A percentile compares a stretch with the other conserved stretches of the same genome.
Conservation (phyloP, 768 basidiomycete species). For the Tricholoma saponaceum region DNA sequence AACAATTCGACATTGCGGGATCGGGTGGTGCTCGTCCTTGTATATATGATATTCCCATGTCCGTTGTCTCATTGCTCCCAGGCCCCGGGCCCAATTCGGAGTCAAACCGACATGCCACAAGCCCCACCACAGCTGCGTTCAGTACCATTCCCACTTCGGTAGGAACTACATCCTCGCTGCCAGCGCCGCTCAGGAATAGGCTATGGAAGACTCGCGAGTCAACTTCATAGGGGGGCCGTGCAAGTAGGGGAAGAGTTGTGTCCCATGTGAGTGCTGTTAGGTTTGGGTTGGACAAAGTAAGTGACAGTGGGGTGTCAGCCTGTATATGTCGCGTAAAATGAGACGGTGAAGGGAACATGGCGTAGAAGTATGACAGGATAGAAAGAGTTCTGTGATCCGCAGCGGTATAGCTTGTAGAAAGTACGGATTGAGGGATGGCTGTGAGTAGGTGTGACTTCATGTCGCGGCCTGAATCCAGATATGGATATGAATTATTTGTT, state of each 20-base stretch:
- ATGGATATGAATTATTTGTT: neutral
- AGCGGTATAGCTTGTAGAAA: conserved; percentile 43
- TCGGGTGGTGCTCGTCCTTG: conserved; percentile 53
- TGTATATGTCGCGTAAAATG: conserved; percentile 6
- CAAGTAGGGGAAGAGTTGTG: conserved; percentile 62
- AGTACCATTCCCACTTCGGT: conserved; percentile 69
- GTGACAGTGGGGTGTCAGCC: neutral
- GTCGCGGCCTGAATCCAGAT: neutral
- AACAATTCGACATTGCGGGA: conserved; percentile 57
- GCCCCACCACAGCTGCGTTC: conserved; percentile 76
- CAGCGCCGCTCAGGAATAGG: conserved; percentile 68
- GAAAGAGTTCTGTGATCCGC: conserved; percentile 70
- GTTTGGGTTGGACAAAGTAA: neutral
- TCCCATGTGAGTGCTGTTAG: conserved; percentile 56
- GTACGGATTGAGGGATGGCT: conserved; percentile 37
- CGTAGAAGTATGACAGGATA: conserved; percentile 78
- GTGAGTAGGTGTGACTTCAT: conserved; percentile 40
- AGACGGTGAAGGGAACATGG: conserved; percentile 24
- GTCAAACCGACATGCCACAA: conserved; percentile 52
- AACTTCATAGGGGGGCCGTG: conserved; percentile 69
- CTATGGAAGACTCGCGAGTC: conserved; percentile 52
- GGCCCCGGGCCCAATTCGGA: conserved; percentile 23
- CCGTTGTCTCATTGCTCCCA: neutral
- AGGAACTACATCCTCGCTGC: conserved; percentile 72
- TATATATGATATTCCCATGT: conserved; percentile 46